phyloP scores from a whole-genome alignment of 2,329 filamentous ascomycete genomes.

The Colletotrichum musae region DNA sequence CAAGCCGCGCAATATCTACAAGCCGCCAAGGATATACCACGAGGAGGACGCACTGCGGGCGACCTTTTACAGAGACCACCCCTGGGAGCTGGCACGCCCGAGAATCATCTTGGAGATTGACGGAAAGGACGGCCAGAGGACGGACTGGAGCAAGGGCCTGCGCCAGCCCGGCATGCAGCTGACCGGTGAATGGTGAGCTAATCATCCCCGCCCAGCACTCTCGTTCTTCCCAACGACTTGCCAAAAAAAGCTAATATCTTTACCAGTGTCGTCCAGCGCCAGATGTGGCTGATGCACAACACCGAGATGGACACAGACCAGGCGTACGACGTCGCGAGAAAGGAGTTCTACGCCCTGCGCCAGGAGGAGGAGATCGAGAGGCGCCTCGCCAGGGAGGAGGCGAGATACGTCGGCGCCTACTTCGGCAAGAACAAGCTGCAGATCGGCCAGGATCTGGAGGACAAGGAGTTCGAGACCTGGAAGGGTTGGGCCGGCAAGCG shows the following conservation, averaged over 20 bases:
- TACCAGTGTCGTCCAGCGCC: constrained; percentile 89
- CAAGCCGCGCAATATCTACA: constrained; percentile 83
- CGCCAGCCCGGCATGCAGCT: constrained; percentile 82
- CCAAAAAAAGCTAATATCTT: no score
- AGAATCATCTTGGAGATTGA: constrained; percentile 87
- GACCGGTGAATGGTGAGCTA: constrained; percentile 84
- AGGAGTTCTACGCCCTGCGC: constrained; percentile 90
- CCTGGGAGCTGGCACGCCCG: constrained; percentile 95
- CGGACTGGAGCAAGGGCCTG: constrained; percentile 84
- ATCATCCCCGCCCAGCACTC: constrained; percentile 21
- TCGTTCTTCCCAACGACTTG: background rate
- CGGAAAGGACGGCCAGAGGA: constrained; percentile 82
- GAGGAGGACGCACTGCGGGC: constrained; percentile 86
- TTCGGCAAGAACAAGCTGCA: constrained; percentile 85
- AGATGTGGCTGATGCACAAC: constrained; percentile 85
- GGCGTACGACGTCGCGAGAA: constrained; percentile 89
- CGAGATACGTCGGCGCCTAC: constrained; percentile 85
- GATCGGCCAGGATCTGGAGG: constrained; percentile 86
- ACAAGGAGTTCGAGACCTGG: constrained; percentile 86
- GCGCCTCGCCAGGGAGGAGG: constrained; percentile 90
- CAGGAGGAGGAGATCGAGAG: constrained; percentile 86
- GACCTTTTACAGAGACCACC: constrained; percentile 93
- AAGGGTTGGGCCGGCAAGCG: constrained; percentile 79
- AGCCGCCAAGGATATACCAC: constrained; percentile 83
- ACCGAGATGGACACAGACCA: constrained; percentile 70